phyloP scores from a whole-genome alignment of 805 yeast genomes.

The Saccharomyces mikatae region DNA sequence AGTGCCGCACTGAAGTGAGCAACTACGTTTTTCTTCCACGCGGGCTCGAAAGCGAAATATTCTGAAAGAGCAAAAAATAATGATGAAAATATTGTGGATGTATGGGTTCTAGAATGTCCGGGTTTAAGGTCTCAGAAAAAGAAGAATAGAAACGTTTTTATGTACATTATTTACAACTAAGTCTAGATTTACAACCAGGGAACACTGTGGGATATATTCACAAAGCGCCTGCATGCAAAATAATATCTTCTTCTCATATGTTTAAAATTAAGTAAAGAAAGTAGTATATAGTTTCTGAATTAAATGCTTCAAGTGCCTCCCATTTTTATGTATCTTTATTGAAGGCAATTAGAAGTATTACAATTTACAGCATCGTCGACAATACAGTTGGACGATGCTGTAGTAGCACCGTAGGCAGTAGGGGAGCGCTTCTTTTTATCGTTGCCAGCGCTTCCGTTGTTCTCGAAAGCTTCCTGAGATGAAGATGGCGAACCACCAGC shows the following conservation, averaged over 20 bases:
- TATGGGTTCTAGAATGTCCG: not conserved
- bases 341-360: constrained; percentile 38
- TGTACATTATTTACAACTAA: not conserved
- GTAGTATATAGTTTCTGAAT: not conserved
- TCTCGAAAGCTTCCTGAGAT: not conserved
- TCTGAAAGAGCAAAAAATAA: not conserved
- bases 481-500: constrained; percentile 8
- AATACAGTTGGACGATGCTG: constrained; percentile 35
- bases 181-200: not conserved
- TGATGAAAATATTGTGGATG: not conserved
- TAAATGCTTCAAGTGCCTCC: not conserved
- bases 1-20: not conserved
- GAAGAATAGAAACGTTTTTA: not conserved
- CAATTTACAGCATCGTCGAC: constrained; percentile 47
- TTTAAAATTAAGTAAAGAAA: not conserved
- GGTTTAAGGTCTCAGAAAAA: not conserved
- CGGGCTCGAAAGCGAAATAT: not conserved
- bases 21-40: not conserved
- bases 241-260: not conserved
- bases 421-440: constrained; percentile 7
- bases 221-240: not conserved
- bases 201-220: not conserved
- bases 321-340: not conserved
- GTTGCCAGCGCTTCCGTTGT: not conserved
- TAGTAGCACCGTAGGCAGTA: constrained; percentile 31